Percentiles rank a stretch among this genome's conserved stretches.
Evolutionary conservation across 2,329 filamentous ascomycete genomes (phyloP).

Genomic region (Elsinoe fawcettii): DNA sequence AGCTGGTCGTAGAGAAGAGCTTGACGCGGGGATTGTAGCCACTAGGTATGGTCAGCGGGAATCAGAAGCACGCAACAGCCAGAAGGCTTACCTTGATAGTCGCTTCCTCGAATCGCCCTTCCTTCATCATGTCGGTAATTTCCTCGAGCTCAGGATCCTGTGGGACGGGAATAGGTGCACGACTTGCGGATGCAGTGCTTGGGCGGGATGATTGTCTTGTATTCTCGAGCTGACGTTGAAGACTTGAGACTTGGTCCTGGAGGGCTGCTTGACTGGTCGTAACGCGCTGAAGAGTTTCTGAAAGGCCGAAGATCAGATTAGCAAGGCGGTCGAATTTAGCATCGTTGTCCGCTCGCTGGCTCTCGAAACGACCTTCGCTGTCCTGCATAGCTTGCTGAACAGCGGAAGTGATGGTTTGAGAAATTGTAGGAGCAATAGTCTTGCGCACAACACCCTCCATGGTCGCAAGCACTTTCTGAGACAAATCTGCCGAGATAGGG

Average conservation of each 20-base stretch:
- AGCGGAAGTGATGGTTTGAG: constrained; percentile 32
- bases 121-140: constrained; percentile 56
- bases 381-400: constrained; percentile 10
- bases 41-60: constrained; percentile 32
- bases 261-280: constrained; percentile 60
- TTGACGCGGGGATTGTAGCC: constrained; percentile 55
- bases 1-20: constrained; percentile 54
- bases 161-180: constrained; percentile 15
- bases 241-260: constrained; percentile 47
- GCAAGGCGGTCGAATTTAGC: constrained; percentile 68
- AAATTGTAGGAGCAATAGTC: constrained; percentile 47
- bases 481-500: constrained; percentile 59
- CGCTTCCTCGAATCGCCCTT: constrained; percentile 43
- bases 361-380: neutral
- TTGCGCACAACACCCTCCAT: constrained; percentile 51
- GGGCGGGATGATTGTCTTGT: constrained; percentile 18
- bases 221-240: constrained; percentile 39
- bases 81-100: constrained; percentile 34
- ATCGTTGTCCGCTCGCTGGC: constrained; percentile 45
- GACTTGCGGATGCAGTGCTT: constrained; percentile 9
- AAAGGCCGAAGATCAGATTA: constrained; percentile 56
- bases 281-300: constrained; percentile 63
- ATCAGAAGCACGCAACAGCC: neutral
- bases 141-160: constrained; percentile 50
- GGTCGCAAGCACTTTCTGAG: constrained; percentile 59